Evolutionary conservation across 202 grass and related monocot genomes (phyloP).

Genomic region (Thinopyrum obtusiflorum): DNA sequence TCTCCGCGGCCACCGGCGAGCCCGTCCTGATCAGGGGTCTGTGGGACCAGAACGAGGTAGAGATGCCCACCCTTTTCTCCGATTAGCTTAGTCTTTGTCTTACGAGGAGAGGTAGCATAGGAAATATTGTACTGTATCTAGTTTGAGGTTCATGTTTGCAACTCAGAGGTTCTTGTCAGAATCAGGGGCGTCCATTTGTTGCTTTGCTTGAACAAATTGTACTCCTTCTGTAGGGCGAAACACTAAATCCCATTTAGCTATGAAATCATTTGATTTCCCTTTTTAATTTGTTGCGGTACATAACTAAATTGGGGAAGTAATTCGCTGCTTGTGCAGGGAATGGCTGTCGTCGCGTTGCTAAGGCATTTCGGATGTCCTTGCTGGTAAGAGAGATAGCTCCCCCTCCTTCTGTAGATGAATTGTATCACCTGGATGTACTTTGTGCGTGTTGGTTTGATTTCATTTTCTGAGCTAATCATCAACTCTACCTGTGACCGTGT

Average conservation of each 20-base stretch:
- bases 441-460: not conserved
- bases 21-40: conserved; percentile 65
- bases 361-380: conserved; percentile 89
- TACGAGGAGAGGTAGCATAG: not conserved
- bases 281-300: not conserved
- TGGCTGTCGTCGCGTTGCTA: conserved; percentile 70
- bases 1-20: conserved; percentile 63
- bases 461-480: conserved; percentile 12
- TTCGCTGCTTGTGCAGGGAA: conserved; percentile 51
- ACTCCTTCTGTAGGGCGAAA: not conserved
- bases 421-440: not conserved
- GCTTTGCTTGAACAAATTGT: not conserved
- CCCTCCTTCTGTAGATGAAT: not conserved
- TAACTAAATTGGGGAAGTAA: not conserved
- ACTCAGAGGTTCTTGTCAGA: not conserved
- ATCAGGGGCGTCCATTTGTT: not conserved
- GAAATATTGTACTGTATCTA: not conserved
- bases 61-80: not conserved
- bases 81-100: not conserved
- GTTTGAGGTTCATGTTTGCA: not conserved
- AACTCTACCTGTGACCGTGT: not conserved
- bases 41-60: conserved; percentile 81
- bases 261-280: not conserved
- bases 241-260: not conserved
- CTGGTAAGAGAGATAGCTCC: conserved; percentile 45